A percentile compares a stretch with the other conserved stretches of the same genome.
phyloP scores from a whole-genome alignment of 2,329 filamentous ascomycete genomes.

The Ascochyta viciae-villosae region DNA sequence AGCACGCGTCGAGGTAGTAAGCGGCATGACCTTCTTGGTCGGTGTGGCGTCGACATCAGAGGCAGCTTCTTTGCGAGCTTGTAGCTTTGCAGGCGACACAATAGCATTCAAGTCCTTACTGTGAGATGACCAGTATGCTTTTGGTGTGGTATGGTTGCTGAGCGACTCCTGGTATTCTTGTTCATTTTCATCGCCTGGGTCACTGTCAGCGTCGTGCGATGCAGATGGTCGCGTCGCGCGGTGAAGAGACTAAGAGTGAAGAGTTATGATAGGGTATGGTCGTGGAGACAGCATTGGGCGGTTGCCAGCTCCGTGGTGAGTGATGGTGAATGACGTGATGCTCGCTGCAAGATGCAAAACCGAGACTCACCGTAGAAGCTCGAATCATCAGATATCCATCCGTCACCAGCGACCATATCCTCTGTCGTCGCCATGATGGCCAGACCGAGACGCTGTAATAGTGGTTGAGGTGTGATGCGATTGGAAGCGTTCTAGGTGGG shows the following conservation, averaged over 20 bases:
- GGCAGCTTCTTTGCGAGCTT: not conserved
- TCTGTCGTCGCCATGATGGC: constrained; percentile 30
- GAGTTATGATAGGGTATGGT: not conserved
- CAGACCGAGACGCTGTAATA: constrained; percentile 12
- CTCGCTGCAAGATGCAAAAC: not conserved
- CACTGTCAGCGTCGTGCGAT: constrained; percentile 8
- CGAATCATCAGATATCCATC: constrained; percentile 53
- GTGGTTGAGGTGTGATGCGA: constrained; percentile 9
- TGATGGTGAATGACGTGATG: constrained; percentile 7
- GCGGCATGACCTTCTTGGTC: constrained; percentile 14
- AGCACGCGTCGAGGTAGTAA: constrained; percentile 2
- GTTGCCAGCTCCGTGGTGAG: not conserved
- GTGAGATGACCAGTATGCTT: constrained; percentile 28
- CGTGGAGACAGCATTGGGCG: not conserved
- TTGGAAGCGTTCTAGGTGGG: constrained; percentile 15
- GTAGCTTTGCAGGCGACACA: constrained; percentile 16
- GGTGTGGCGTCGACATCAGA: constrained; percentile 10
- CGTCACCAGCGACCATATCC: constrained; percentile 39
- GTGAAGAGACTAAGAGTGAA: not conserved
- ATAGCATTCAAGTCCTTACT: constrained; percentile 36
- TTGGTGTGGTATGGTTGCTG: constrained; percentile 24
- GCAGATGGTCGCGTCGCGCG: not conserved
- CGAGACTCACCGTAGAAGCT: constrained; percentile 53
- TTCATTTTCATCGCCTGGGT: constrained; percentile 39
- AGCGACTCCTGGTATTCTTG: constrained; percentile 29